These are phyloP conservation scores for Skeletonema marinoi DNA, from an alignment of 108 stramenopile species.

Conservation along the genomic window DNA sequence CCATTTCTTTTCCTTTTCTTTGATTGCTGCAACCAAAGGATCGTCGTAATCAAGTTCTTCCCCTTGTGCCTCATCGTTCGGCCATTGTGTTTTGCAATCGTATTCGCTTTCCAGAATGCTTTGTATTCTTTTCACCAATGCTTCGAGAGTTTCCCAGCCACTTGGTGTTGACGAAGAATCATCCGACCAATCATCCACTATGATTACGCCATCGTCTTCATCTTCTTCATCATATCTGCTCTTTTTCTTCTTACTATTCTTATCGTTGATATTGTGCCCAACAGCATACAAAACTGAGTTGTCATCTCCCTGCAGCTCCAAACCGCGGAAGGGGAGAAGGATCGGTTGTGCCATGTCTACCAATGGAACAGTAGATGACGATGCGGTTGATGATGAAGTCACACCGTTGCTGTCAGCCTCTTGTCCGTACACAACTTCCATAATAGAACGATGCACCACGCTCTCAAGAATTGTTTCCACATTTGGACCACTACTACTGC, in stretches of 20 bases:
- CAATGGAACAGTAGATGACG: slow-evolving; percentile 2
- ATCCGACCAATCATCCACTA: slow-evolving; percentile 34
- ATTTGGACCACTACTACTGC: background rate
- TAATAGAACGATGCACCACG: slow-evolving; percentile 54
- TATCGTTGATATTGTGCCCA: slow-evolving; percentile 40
- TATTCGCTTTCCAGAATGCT: slow-evolving; percentile 44
- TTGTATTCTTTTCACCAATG: slow-evolving; percentile 56
- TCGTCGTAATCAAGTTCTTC: slow-evolving; percentile 27
- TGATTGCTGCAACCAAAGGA: slow-evolving; percentile 8
- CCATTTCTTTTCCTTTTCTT: slow-evolving; percentile 36
- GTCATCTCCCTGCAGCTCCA: slow-evolving; percentile 78
- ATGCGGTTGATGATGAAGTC: background rate
- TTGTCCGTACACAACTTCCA: slow-evolving; percentile 38
- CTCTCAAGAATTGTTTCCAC: slow-evolving; percentile 34
- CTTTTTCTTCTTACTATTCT: slow-evolving; percentile 3
- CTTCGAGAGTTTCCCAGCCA: slow-evolving; percentile 33
- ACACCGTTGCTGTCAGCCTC: background rate
- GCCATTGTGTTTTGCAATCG: slow-evolving; percentile 59
- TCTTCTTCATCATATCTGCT: slow-evolving; percentile 9
- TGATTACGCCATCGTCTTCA: slow-evolving; percentile 32
- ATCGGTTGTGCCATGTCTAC: slow-evolving; percentile 54
- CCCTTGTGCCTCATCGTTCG: slow-evolving; percentile 57
- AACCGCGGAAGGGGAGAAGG: slow-evolving; percentile 63
- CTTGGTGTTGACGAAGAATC: background rate
- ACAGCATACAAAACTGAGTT: slow-evolving; percentile 67